A percentile compares a stretch with the other conserved stretches of the same genome.
phyloP scores from a whole-genome alignment of 1,139 yeast genomes.

The Barnettozyma hawaiiensis region DNA sequence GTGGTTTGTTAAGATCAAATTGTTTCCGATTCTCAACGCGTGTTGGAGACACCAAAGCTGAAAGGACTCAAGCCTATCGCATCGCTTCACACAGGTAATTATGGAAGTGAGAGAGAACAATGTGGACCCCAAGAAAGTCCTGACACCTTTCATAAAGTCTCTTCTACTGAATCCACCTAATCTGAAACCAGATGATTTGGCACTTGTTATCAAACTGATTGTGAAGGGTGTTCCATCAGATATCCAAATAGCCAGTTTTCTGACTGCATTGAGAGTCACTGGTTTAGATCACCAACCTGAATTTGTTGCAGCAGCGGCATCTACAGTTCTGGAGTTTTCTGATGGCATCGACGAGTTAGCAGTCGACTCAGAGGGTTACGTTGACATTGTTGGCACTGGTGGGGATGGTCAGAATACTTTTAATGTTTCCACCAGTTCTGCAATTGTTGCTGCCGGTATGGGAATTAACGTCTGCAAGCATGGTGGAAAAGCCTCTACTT shows the following conservation, averaged over 20 bases:
- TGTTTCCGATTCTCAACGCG: too few species aligned
- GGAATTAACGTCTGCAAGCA: slow-evolving; percentile 80
- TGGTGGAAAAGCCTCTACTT: slow-evolving; percentile 95
- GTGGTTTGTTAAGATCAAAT: too few species aligned
- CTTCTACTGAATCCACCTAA: slow-evolving; percentile 54
- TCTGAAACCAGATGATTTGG: slow-evolving; percentile 55
- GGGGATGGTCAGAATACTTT: slow-evolving; percentile 98
- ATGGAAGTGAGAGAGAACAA: not conserved
- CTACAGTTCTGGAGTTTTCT: slow-evolving; percentile 59
- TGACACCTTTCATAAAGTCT: slow-evolving; percentile 61
- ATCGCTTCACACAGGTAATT: not conserved
- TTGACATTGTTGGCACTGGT: slow-evolving; percentile 96
- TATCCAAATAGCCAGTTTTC: slow-evolving; percentile 70
- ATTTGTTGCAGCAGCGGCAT: slow-evolving; percentile 81
- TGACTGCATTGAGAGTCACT: slow-evolving; percentile 66
- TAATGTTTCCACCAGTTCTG: slow-evolving; percentile 92
- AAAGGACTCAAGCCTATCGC: not conserved
- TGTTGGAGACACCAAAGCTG: too few species aligned
- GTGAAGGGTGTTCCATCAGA: slow-evolving; percentile 58
- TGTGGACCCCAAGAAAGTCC: slow-evolving; percentile 13
- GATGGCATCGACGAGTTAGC: slow-evolving; percentile 38
- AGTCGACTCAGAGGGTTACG: slow-evolving; percentile 49
- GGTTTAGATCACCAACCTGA: slow-evolving; percentile 81
- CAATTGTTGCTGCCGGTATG: slow-evolving; percentile 91
- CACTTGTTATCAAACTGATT: slow-evolving; percentile 53